phyloP scores from a whole-genome alignment of 805 yeast genomes.

The Tetrapisispora namnaoensis region DNA sequence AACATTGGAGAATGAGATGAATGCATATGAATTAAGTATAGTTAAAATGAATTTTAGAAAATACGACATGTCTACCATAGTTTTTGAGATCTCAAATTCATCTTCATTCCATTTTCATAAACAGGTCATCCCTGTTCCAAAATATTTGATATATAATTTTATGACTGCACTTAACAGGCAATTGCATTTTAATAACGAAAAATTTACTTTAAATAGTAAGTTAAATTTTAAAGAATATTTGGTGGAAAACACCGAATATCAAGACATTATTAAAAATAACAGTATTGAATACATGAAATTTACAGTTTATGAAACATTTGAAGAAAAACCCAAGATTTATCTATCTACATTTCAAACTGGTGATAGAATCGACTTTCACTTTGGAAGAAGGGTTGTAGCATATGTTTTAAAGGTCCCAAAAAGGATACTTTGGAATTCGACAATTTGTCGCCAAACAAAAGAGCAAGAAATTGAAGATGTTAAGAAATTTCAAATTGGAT shows the following conservation, averaged over 20 bases:
- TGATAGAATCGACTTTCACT: slow-evolving; percentile 59
- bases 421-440: slow-evolving; percentile 62
- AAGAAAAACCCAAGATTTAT: slow-evolving; percentile 24
- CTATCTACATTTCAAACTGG: slow-evolving; percentile 25
- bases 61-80: slow-evolving; percentile 42
- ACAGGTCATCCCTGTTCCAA: slow-evolving; percentile 66
- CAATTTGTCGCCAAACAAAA: slow-evolving; percentile 48
- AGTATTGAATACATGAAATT: slow-evolving; percentile 28
- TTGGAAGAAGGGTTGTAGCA: slow-evolving; percentile 75
- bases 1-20: slow-evolving; percentile 35
- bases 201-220: slow-evolving; percentile 33
- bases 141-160: slow-evolving; percentile 35
- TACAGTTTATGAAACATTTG: slow-evolving; percentile 28
- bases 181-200: slow-evolving; percentile 38
- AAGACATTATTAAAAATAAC: slow-evolving; percentile 21
- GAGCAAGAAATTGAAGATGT: slow-evolving; percentile 58
- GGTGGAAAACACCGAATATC: slow-evolving; percentile 19
- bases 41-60: slow-evolving; percentile 37
- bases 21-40: slow-evolving; percentile 38
- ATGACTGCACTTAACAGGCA: slow-evolving; percentile 38
- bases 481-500: slow-evolving; percentile 48
- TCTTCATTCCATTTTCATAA: slow-evolving; percentile 65
- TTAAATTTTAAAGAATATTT: slow-evolving; percentile 34
- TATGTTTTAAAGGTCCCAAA: slow-evolving; percentile 49
- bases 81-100: slow-evolving; percentile 59